These are phyloP conservation scores for Xylariaceae sp. DNA, from an alignment of 2,329 filamentous ascomycete genomes.

Conservation along the genomic window DNA sequence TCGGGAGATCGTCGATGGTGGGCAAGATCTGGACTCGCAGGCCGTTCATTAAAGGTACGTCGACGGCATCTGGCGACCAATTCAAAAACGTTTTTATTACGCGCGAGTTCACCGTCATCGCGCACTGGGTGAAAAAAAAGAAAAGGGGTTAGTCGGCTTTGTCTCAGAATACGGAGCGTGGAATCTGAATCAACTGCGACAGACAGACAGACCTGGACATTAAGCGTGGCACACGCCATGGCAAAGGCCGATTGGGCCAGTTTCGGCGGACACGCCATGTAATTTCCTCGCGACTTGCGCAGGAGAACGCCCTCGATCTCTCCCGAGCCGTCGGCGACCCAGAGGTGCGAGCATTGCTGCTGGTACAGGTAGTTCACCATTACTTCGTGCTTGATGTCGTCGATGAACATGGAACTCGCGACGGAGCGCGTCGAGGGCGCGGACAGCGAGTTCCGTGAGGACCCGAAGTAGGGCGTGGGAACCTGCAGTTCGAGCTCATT, in stretches of 20 bases:
- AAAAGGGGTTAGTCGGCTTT: not conserved
- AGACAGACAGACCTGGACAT: constrained; percentile 53
- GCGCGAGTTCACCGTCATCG: constrained; percentile 75
- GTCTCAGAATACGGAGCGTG: too few relatives aligned
- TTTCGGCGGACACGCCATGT: constrained; percentile 66
- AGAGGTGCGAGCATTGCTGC: constrained; percentile 68
- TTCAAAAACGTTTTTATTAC: constrained; percentile 74
- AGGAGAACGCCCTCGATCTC: constrained; percentile 68
- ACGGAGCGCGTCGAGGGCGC: constrained; percentile 42
- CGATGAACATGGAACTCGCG: constrained; percentile 52
- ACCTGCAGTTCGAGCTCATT: constrained; percentile 47
- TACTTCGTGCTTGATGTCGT: constrained; percentile 74
- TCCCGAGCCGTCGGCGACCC: constrained; percentile 65
- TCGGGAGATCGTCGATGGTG: constrained; percentile 62
- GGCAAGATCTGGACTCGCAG: constrained; percentile 72
- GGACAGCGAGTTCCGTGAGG: constrained; percentile 49
- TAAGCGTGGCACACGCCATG: constrained; percentile 60
- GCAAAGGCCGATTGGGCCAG: constrained; percentile 60
- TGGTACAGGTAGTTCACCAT: constrained; percentile 82
- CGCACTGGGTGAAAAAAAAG: constrained; percentile 45
- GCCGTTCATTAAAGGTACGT: constrained; percentile 71
- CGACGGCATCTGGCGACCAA: constrained; percentile 66
- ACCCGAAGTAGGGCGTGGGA: constrained; percentile 44
- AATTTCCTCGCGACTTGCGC: constrained; percentile 61
- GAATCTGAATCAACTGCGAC: constrained; percentile 17